A percentile compares a stretch with the other conserved stretches of the same genome.
Evolutionary conservation across 2,329 filamentous ascomycete genomes (phyloP).

Genomic region (Periconia sp.): DNA sequence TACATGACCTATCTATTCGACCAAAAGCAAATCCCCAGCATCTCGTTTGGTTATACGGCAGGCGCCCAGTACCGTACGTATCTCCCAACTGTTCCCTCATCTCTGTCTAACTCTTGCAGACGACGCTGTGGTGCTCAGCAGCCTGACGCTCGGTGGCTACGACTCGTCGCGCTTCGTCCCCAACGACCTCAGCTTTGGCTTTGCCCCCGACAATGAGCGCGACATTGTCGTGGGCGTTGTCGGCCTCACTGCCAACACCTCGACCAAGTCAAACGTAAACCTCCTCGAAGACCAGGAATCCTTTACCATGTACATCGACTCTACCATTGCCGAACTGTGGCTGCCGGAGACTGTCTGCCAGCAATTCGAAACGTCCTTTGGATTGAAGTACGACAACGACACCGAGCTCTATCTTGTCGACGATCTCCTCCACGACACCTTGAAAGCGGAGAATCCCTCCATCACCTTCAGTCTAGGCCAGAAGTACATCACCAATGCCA

Average conservation of each 20-base stretch:
- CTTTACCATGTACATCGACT: constrained; percentile 55
- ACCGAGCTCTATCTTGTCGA: constrained; percentile 70
- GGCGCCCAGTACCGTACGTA: constrained; percentile 73
- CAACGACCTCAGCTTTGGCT: constrained; percentile 66
- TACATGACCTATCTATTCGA: constrained; percentile 61
- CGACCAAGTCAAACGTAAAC: constrained; percentile 39
- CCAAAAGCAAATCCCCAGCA: constrained; percentile 67
- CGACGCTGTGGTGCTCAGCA: constrained; percentile 44
- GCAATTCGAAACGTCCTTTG: constrained; percentile 68
- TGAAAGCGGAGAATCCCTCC: constrained; percentile 52
- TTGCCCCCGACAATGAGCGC: constrained; percentile 62
- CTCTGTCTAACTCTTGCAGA: constrained; percentile 24
- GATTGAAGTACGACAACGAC: constrained; percentile 68
- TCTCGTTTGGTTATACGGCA: constrained; percentile 78
- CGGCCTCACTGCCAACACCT: constrained; percentile 43
- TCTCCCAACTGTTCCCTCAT: background rate
- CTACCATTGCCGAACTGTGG: constrained; percentile 57
- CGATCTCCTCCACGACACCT: constrained; percentile 59
- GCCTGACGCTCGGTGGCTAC: constrained; percentile 72
- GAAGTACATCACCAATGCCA: constrained; percentile 37
- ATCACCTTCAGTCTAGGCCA: constrained; percentile 53
- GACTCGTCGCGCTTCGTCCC: constrained; percentile 67
- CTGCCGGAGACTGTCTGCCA: constrained; percentile 62
- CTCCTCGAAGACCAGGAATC: constrained; percentile 43
- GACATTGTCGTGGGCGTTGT: constrained; percentile 65